phyloP scores from a whole-genome alignment of 164 flowering plant genomes.

The Piper betle region DNA sequence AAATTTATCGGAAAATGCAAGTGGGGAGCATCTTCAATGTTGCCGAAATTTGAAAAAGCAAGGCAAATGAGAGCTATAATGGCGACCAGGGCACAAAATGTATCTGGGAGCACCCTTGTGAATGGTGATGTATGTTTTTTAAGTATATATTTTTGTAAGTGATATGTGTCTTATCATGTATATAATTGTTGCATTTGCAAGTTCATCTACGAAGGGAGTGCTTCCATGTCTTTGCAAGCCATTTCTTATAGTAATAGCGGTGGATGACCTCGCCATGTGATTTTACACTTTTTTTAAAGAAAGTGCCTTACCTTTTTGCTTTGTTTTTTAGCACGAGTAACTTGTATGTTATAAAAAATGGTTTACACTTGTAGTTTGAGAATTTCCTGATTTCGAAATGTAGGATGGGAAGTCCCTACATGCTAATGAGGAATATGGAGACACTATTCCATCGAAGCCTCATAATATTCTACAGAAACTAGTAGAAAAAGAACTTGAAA shows the following conservation, averaged over 20 bases:
- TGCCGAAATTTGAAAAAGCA: constrained; percentile 80
- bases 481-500: constrained; percentile 12
- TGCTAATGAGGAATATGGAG: constrained; percentile 60
- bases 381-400: not conserved
- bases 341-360: not conserved
- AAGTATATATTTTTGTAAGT: not conserved
- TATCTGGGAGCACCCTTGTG: constrained; percentile 20
- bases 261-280: no score
- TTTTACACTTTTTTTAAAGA: no score
- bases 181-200: no score
- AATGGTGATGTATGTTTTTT: constrained; percentile 33
- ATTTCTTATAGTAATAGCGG: no score
- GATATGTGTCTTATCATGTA: no score
- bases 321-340: not conserved
- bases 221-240: no score
- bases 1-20: constrained; percentile 90
- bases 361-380: not conserved
- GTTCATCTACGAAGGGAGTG: no score
- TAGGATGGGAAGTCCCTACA: constrained; percentile 22
- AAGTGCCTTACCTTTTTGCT: no score
- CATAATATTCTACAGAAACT: constrained; percentile 17
- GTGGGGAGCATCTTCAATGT: constrained; percentile 66
- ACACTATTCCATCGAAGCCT: constrained; percentile 75
- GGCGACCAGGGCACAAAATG: constrained; percentile 46
- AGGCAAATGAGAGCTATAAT: constrained; percentile 53